Evolutionary conservation across 169 alveolate species (phyloP), one percentile per base, ranked within the genome.

Genomic region (Toxoplasma gondii): DNA sequence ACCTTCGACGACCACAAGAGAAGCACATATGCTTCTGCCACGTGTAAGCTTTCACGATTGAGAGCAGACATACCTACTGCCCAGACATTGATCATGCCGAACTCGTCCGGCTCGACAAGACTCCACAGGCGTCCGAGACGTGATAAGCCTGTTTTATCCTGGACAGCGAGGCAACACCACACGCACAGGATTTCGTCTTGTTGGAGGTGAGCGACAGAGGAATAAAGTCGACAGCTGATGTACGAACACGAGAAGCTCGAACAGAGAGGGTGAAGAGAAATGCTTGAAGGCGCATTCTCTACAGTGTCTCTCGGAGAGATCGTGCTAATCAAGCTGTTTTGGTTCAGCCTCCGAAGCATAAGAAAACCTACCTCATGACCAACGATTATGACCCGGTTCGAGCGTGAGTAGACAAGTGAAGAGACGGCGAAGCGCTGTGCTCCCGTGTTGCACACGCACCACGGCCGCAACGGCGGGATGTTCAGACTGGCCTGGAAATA

Each of bases 61-160:
- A 49, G 58, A 49, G 10, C 58, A 49, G 58, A 38, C 90, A 0
- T 36, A 88, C 92, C 92, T 4, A 54, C 49, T 5, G 49, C 58
- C 93, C 93, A 88, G 41, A 88, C 36, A 84, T 53, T 64, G 84
- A 88, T 39, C 86, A 88, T 54, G 82, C 93, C 93, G 24, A 88
- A 64, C 84, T 88, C 93, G 84, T 88, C 93, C 58, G 93, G 93
- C 64, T 88, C 93, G 69, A 88, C 93, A 9, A 88, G 43, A 24
- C 70, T 64, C 93, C 93, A 88, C 58, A 88, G 78, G 38, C 93
- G 93, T 29, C 93, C 93, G 38, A 88, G 93, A 43, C 90, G 88
- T 38, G 74, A 53, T 39, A 69, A 17, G 49, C 94, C 58, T 31
- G 88, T 91, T n/a, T 70, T 91, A 70, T 78, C 94, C 87, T 69